A percentile compares a stretch with the other conserved stretches of the same genome.
Conservation (phyloP, 306 rosid species). For the Vigna radiata region DNA sequence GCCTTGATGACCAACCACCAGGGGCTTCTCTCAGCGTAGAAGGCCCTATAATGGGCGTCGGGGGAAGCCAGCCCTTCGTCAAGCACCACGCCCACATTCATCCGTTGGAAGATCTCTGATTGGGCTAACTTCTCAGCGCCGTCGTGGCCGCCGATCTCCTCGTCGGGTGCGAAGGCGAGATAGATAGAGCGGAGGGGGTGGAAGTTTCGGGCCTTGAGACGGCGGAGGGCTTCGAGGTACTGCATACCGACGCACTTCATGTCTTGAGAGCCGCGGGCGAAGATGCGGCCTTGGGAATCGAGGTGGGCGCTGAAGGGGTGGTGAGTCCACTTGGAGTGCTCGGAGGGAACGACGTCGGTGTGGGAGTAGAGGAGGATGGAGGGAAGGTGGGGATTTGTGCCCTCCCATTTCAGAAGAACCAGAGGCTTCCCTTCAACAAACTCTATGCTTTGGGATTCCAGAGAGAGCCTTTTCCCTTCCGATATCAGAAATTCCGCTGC, state of each 20-base stretch:
- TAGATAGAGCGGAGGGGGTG: constrained; percentile 64
- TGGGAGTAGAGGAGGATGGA: constrained; percentile 89
- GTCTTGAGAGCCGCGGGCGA: constrained; percentile 90
- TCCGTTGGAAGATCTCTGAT: constrained; percentile 57
- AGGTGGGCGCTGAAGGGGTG: constrained; percentile 75
- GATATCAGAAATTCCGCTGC: constrained; percentile 63
- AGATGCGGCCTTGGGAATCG: constrained; percentile 57
- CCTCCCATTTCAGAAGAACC: constrained; percentile 81
- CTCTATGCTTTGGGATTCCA: constrained; percentile 69
- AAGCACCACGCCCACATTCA: constrained; percentile 81
- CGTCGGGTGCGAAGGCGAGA: constrained; percentile 83
- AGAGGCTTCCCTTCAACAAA: constrained; percentile 71
- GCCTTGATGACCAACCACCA: constrained; percentile 94
- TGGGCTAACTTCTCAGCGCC: constrained; percentile 68
- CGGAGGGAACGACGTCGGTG: constrained; percentile 87
- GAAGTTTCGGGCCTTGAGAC: constrained; percentile 60
- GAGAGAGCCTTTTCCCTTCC: constrained; percentile 69
- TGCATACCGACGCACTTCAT: constrained; percentile 97
- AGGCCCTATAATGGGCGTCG: constrained; percentile 65
- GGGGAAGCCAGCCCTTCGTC: constrained; percentile 94
- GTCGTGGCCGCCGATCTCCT: constrained; percentile 86
- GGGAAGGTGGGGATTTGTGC: constrained; percentile 66
- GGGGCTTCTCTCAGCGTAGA: constrained; percentile 81
- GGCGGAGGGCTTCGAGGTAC: constrained; percentile 86
- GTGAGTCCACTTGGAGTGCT: constrained; percentile 74